Evolutionary conservation across 192 early-diverging fungal species (phyloP).

Genomic region (Gamsiella multidivaricata): DNA sequence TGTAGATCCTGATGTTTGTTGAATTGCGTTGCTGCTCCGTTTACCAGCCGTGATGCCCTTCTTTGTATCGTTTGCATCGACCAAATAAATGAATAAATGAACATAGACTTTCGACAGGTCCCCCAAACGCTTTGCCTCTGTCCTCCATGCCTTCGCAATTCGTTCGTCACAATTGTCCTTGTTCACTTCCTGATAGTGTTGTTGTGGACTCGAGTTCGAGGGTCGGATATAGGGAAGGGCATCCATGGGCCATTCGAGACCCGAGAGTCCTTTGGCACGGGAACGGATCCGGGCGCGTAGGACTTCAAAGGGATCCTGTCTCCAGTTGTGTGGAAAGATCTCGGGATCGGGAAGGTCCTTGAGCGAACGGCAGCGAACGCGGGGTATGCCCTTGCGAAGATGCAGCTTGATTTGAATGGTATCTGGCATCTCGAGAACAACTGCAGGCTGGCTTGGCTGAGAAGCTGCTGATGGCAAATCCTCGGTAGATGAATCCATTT

Average conservation of each 20-base stretch:
- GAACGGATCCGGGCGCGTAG: background rate
- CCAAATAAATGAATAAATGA: background rate
- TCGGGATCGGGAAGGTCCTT: background rate
- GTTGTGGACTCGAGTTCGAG: background rate
- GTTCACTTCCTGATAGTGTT: background rate
- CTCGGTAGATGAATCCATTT: too few relatives aligned
- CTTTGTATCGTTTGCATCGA: too few relatives aligned
- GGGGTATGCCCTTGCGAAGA: background rate
- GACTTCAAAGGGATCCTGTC: background rate
- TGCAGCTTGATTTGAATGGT: background rate
- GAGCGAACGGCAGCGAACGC: background rate
- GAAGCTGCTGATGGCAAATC: too few relatives aligned
- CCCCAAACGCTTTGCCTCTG: background rate
- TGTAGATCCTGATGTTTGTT: too few relatives aligned
- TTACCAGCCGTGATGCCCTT: too few relatives aligned
- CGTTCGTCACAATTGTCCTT: background rate
- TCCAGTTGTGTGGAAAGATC: background rate
- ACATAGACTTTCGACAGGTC: background rate
- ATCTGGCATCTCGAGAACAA: background rate
- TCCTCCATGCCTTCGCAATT: background rate
- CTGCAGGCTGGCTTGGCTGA: background rate
- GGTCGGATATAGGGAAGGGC: background rate
- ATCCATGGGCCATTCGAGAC: background rate
- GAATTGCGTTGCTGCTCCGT: too few relatives aligned
- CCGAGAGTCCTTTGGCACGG: background rate